Conservation (phyloP, 352 stramenopile species). For the Pythium myriotylum region DNA sequence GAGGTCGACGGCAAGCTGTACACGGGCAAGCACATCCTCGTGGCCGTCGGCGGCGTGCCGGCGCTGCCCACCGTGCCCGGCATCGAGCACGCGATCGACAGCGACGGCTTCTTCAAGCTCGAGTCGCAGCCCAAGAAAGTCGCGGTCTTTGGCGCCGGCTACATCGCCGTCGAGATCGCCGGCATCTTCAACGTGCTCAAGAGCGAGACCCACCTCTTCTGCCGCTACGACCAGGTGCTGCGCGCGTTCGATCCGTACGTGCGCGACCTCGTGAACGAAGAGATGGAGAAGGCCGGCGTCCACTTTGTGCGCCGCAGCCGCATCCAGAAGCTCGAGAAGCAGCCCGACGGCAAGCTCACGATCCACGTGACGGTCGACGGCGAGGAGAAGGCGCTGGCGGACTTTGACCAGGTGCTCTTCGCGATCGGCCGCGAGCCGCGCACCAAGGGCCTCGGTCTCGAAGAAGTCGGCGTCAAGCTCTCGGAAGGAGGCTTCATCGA, state of each 20-base stretch:
- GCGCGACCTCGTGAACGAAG: constrained; percentile 70
- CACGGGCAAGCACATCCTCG: constrained; percentile 92
- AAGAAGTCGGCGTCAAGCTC: constrained; percentile 79
- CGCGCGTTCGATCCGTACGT: constrained; percentile 91
- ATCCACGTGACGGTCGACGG: constrained; percentile 62
- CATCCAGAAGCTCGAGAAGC: constrained; percentile 82
- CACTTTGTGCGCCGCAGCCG: constrained; percentile 57
- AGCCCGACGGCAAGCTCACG: constrained; percentile 83
- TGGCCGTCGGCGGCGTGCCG: constrained; percentile 94
- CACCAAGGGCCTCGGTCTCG: constrained; percentile 85
- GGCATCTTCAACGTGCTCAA: constrained; percentile 94
- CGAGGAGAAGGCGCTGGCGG: constrained; percentile 45
- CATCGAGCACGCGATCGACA: constrained; percentile 94
- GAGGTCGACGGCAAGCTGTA: constrained; percentile 74
- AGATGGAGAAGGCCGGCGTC: constrained; percentile 74
- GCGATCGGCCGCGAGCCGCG: constrained; percentile 88
- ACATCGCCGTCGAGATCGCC: constrained; percentile 98
- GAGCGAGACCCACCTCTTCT: constrained; percentile 91
- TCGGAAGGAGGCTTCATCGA: constrained; percentile 81
- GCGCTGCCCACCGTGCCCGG: constrained; percentile 81
- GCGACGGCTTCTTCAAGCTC: constrained; percentile 98
- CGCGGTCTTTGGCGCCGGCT: constrained; percentile 96
- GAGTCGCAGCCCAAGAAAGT: constrained; percentile 91
- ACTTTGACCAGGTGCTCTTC: constrained; percentile 64
- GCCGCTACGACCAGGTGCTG: constrained; percentile 85